Conservation (phyloP, 305 asterid genomes). For the Fraxinus xanthoxyloides region DNA sequence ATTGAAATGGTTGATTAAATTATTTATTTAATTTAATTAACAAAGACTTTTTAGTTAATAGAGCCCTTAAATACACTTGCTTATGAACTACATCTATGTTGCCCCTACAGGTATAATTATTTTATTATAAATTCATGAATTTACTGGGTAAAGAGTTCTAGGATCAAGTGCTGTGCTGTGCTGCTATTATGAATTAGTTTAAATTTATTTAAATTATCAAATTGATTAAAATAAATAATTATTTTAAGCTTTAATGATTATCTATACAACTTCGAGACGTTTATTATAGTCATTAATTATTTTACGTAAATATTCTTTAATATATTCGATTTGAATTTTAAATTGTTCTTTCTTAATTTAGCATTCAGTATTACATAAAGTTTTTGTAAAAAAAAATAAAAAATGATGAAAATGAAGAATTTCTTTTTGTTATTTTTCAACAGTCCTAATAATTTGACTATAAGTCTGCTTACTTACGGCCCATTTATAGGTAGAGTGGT, state of each 20-base stretch:
- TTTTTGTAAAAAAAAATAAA: neutral
- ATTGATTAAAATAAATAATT: neutral
- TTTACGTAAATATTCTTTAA: neutral
- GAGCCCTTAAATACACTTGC: slow-evolving; percentile 22
- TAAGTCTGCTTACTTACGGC: neutral
- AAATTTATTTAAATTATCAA: neutral
- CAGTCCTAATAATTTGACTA: neutral
- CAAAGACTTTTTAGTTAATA: slow-evolving; percentile 9
- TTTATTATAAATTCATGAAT: neutral
- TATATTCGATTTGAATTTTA: neutral
- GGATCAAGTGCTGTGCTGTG: neutral
- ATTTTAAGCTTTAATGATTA: neutral
- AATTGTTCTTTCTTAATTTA: neutral
- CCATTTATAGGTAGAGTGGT: neutral
- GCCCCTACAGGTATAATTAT: neutral
- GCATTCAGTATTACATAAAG: neutral
- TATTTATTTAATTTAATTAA: neutral
- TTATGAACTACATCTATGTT: slow-evolving; percentile 15
- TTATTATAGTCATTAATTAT: neutral
- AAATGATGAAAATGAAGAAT: neutral
- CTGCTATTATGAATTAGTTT: neutral
- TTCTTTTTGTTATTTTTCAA: neutral
- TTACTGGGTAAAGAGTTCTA: neutral
- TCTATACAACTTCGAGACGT: neutral
- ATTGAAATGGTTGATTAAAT: neutral